Conservation (phyloP, 1,284 basidiomycete species). For the Fomitopsis betulina region DNA sequence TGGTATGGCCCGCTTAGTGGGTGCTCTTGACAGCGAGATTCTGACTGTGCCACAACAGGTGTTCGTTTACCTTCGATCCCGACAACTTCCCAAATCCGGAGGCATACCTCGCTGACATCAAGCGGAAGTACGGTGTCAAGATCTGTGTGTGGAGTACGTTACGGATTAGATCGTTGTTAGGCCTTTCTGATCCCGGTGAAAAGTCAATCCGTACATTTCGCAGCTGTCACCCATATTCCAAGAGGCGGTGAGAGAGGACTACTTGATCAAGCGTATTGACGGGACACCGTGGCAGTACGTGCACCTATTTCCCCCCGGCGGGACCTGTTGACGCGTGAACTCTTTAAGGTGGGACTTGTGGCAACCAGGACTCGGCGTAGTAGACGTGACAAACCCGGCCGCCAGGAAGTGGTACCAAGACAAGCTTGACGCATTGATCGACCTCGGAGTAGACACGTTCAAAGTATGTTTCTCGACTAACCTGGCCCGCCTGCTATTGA, state of each 20-base stretch:
- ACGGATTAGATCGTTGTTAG: background rate
- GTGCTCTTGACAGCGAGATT: background rate
- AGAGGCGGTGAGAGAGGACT: slow-evolving; percentile 61
- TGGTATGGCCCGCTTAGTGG: slow-evolving; percentile 34
- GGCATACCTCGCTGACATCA: slow-evolving; percentile 62
- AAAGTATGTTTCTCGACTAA: slow-evolving; percentile 37
- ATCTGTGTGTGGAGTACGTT: slow-evolving; percentile 70
- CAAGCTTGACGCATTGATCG: slow-evolving; percentile 57
- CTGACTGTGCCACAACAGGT: slow-evolving; percentile 36
- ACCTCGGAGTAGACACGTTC: slow-evolving; percentile 68
- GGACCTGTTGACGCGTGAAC: background rate
- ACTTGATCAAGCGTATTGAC: slow-evolving; percentile 66
- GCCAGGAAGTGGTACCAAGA: slow-evolving; percentile 63
- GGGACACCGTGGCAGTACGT: slow-evolving; percentile 71
- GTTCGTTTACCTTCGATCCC: slow-evolving; percentile 73
- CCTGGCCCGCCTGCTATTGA: background rate
- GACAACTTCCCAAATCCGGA: slow-evolving; percentile 72
- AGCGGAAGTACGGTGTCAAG: slow-evolving; percentile 65
- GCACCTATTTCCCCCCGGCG: background rate
- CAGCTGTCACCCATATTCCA: slow-evolving; percentile 68
- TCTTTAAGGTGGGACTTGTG: slow-evolving; percentile 59
- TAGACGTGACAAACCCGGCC: slow-evolving; percentile 70
- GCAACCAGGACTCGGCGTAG: slow-evolving; percentile 67
- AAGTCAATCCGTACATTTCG: slow-evolving; percentile 67
- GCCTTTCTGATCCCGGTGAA: background rate